A percentile compares a stretch with the other conserved stretches of the same genome.
Evolutionary conservation across 306 rosid genomes (phyloP).

Genomic region (Cotoneaster glaucophyllus): DNA sequence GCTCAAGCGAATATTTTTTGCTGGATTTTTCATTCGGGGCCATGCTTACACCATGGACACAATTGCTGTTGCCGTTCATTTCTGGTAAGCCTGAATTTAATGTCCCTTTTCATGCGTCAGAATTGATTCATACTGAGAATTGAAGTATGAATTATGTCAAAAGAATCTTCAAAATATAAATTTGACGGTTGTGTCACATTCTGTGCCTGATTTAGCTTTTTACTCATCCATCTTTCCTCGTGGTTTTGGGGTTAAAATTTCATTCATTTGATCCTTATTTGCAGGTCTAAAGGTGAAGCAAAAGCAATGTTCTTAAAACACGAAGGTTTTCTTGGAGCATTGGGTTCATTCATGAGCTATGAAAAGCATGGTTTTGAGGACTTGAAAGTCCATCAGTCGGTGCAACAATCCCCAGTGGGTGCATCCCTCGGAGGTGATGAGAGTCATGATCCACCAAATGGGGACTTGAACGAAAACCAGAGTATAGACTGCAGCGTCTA

Average conservation of each 20-base stretch:
- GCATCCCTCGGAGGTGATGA: constrained; percentile 33
- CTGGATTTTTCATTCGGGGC: constrained; percentile 83
- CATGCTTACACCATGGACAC: constrained; percentile 94
- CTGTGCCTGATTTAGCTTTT: background rate
- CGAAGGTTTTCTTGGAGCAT: constrained; percentile 95
- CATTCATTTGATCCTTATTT: background rate
- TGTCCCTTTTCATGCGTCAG: background rate
- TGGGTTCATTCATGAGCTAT: constrained; percentile 79
- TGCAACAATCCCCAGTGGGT: constrained; percentile 32
- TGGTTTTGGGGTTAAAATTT: background rate
- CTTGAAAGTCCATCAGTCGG: constrained; percentile 36
- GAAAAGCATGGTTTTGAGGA: constrained; percentile 58
- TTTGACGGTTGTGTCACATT: background rate
- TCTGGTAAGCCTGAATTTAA: constrained; percentile 45
- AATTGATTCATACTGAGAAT: background rate
- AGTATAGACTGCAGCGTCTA: constrained; percentile 70
- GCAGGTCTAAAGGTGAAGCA: constrained; percentile 95
- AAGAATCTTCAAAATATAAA: background rate
- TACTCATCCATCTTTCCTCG: background rate
- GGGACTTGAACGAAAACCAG: constrained; percentile 53
- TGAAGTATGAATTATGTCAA: background rate
- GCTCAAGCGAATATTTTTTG: constrained; percentile 87
- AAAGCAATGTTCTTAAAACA: constrained; percentile 89
- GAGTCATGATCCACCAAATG: constrained; percentile 26
- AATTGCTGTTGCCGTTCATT: constrained; percentile 84